Percentiles rank a stretch among this genome's conserved stretches.
Conservation (phyloP, 179 eudicot genomes). For the Beta macrorhiza region DNA sequence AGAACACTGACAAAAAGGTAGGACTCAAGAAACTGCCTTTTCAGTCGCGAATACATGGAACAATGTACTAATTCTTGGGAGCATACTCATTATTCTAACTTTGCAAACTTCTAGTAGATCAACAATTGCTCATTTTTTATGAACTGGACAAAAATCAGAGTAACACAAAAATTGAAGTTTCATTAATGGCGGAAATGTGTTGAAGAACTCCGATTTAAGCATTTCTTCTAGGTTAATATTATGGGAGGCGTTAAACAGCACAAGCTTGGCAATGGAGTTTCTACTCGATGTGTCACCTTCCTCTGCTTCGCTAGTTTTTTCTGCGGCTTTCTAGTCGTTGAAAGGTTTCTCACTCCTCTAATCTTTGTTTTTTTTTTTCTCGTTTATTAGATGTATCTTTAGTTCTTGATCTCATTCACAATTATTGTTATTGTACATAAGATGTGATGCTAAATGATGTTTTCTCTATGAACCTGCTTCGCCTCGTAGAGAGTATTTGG, state of each 20-base stretch:
- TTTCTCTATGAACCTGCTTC: too few relatives aligned
- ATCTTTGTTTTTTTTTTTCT: neutral
- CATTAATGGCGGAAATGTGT: neutral
- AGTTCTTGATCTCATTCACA: neutral
- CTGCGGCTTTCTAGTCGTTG: slow-evolving; percentile 37
- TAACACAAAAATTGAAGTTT: neutral
- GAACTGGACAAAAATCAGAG: neutral
- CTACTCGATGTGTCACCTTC: slow-evolving; percentile 44
- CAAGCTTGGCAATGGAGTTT: slow-evolving; percentile 41
- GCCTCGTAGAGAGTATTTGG: too few relatives aligned
- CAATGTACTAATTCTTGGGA: neutral
- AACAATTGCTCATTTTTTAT: neutral
- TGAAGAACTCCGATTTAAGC: neutral
- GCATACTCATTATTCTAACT: neutral
- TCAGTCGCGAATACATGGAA: neutral
- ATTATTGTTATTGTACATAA: too few relatives aligned
- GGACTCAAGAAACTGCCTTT: neutral
- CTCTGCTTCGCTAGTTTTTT: slow-evolving; percentile 57
- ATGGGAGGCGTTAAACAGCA: slow-evolving; percentile 28
- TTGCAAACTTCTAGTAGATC: neutral
- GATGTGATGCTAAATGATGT: too few relatives aligned
- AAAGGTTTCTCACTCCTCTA: slow-evolving; percentile 30
- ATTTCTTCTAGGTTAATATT: too few relatives aligned
- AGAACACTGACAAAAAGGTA: neutral
- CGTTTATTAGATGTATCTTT: neutral